Conservation (phyloP, 257 asterid species). For the Penstemon davidsonii region DNA sequence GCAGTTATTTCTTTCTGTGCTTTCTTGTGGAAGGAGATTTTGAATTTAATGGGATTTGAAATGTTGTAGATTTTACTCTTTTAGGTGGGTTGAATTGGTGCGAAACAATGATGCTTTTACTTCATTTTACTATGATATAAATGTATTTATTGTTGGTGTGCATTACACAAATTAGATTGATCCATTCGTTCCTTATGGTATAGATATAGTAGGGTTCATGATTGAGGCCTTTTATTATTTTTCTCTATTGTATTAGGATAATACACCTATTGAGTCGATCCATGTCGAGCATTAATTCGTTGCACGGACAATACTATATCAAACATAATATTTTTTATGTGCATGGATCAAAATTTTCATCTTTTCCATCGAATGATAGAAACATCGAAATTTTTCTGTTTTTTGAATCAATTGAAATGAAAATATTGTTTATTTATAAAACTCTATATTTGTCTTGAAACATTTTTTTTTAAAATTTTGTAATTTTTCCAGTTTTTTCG, state of each 20-base stretch:
- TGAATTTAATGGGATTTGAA: not conserved
- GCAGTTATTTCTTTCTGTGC: constrained; percentile 2
- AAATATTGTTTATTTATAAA: no score
- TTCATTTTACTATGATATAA: not conserved
- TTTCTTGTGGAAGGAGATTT: not conserved
- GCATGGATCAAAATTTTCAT: no score
- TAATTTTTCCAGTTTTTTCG: no score
- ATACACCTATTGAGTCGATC: no score
- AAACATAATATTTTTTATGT: no score
- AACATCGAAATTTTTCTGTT: no score
- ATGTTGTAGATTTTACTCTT: not conserved
- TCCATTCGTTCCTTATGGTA: not conserved
- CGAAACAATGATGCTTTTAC: not conserved
- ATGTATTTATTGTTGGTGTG: not conserved
- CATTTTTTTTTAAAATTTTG: no score
- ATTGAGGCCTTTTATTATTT: not conserved
- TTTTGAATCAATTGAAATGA: no score
- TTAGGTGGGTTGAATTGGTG: not conserved
- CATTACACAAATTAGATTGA: not conserved
- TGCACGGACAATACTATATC: no score
- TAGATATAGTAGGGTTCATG: not conserved
- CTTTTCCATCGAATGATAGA: no score
- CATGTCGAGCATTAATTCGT: no score
- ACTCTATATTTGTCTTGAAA: no score
- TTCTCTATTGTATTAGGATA: not conserved